Base-by-base conservation (phyloP, 2,329 filamentous ascomycete species). In the Fusarium heterosporum region DNA sequence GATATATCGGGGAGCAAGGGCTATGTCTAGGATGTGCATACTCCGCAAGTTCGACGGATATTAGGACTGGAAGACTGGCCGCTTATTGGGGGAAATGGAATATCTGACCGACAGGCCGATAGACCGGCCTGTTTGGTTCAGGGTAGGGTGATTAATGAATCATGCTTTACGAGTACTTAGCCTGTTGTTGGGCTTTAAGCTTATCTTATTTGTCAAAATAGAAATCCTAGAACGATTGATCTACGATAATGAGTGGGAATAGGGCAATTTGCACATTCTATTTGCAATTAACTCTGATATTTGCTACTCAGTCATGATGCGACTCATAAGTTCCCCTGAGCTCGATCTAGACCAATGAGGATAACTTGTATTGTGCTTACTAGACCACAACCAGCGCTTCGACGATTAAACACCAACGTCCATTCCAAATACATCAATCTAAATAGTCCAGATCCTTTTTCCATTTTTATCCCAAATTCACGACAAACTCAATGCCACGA, bases 281-380 rank as follows among this genome's bases (percentile, higher is more conserved):
- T 22, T 22, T 6, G 16, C n/a, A 10, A 36, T n/a, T 17, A 8
- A 36, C 34, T 17, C 16, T 36, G 16, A 10, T 36, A 4, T 16
- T n/a, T 8, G n/a, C 14, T 36, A 16, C 19, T 12, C 4, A 17
- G 3, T 34, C 16, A 8, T 19, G 16, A 4, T 36, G 34, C 10
- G n/a, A 34, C 14, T 34, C 12, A 7, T 39, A 10, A 8, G 4
- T 48, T 60, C 48, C 59, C 48, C 52, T 29, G 34, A 34, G 12
- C 12, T 11, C 8, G n/a, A 6, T 34, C 11, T 29, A 48, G 52
- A 66, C 70, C 70, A 72, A 72, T 72, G 13, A 55, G 68, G 47
- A 36, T 39, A 53, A 41, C 26, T 46, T 67, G 41, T 54, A 70
- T 71, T 62, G 25, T 68, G 71, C 69, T 73, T 55, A 73, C 71